Evolutionary conservation across 306 rosid species (phyloP), one percentile per base, ranked within the genome.

Genomic region (Spatholobus suberectus): DNA sequence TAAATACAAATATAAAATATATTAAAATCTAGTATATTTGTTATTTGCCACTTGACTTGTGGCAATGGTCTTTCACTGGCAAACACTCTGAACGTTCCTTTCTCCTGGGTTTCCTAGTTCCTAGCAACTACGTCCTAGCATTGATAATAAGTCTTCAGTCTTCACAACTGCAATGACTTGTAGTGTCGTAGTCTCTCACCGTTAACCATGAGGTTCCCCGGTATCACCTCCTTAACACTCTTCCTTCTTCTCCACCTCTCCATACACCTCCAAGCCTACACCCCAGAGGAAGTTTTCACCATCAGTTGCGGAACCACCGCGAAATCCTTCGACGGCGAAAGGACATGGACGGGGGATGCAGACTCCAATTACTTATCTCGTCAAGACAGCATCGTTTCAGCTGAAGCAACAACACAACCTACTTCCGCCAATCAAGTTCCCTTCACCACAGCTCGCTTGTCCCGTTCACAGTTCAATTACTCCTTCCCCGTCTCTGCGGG

Each of bases 401-500:
- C 38, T 34, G 2, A 32, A 24, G 55, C 83, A 62, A 65, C 2
- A 12, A 41, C 52, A 7, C 85, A 52, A 54, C 0, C 46, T 38
- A 0, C 82, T 68, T 83, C 89, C 0, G 15, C 1, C 6, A 70
- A 23, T 29, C 41, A 49, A 29, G 51, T 70, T 3, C 88, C 90
- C 1, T 88, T 47, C 12, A 0, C 52, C 23, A 68, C 76, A 11
- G 88, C 82, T 0, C 80, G 87, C 2, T 11, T 89, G 8, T 89
- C 89, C 0, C 49, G 11, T 44, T 80, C 87, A 0, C 54, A 70
- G n/a, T 89, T 92, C 90, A 86, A 81, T 15, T 92, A 94, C 85
- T 55, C 46, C 4, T 84, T 89, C 75, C 86, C 81, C 0, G 81
- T 89, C 49, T 61, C 81, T 6, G 0, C 10, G 0, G 91, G 91